Evolutionary conservation across 1,284 basidiomycete species (phyloP), one percentile per base, ranked within the genome.

Genomic region (Athelia sp.): DNA sequence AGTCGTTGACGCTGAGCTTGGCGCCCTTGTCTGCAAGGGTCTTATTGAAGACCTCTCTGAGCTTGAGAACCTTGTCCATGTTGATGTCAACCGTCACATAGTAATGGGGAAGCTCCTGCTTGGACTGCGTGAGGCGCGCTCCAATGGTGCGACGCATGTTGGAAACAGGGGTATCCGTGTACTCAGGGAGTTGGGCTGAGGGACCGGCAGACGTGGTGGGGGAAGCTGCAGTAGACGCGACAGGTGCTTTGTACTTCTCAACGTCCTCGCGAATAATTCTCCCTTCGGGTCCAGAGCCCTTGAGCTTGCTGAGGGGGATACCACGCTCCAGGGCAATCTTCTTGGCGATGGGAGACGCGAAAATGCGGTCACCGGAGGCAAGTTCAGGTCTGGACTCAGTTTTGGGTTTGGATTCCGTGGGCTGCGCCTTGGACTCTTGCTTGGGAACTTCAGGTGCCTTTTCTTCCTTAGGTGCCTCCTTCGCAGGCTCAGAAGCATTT

Each of bases 1-100:
- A 99, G 74, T 99, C 97, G 68, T 98, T 98, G 52, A 99, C 93
- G 56, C 91, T 95, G 53, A 99, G 81, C 77, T 99, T 99, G 46
- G 84, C 82, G 53, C 79, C 75, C 71, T 89, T 87, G 63, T 94
- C 93, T 40, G 81, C 81, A 43, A 92, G 69, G 32, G 87, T 79
- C 66, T 88, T 88, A 81, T 99, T 99, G 78, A 99, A 99, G 54
- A 98, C 87, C 69, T 95, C 85, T 51, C 96, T 82, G 54, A 99
- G 80, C 73, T 98, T 98, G 64, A 90, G 68, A 24, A 96, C 87
- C 73, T 93, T 94, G 78, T 93, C 94, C 94, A 99, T 98, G 74
- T 93, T 90, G 68, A 99, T 80, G 64, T 98, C 93, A 49, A 92
- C 80, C 13, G 96, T 98, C 60, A 99, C 72, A 73, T 98, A 99